Base-by-base conservation (phyloP, 306 rosid genomes). In the Lathyrus aphaca region DNA sequence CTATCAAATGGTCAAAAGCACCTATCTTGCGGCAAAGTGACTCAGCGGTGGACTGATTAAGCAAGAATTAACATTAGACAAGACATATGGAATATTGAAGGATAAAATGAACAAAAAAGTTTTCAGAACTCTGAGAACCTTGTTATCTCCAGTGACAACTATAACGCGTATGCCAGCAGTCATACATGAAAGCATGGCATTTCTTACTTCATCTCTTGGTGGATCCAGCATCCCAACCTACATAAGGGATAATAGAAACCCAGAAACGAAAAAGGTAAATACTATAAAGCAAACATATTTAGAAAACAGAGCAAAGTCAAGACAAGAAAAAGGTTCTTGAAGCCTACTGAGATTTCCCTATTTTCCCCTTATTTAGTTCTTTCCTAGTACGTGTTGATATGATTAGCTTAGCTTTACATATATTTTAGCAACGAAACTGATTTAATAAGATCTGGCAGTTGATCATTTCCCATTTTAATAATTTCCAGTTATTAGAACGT, bases 141-240 rank as follows among this genome's bases (percentile, higher is more conserved):
- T 94, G 89, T 91, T 94, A 80, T 94, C 99, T 46, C 99, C 99
- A 5, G 99, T 94, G 68, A 94, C 96, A 76, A 94, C 97, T n/a
- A 94, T 94, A 81, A 94, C 99, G 4, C 99, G 99, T 70, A 94
- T 94, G 69, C 99, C 99, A 37, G 99, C 99, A 58, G 89, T 88
- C 95, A 88, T 94, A 78, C 99, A 94, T 35, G 96, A 74, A 77
- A 90, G 81, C 96, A 94, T 90, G 55, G 99, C 97, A 76, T 83
- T 87, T 86, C 87, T 85, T 78, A 94, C 99, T 88, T 94, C 99
- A 76, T 85, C 99, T 75, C 99, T 84, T 23, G 99, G 99, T 82
- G 97, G 99, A 87, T 94, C 99, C 75, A 82, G 94, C 97, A 94
- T 90, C 81, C 98, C 98, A 66, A 90, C 92, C 98, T 93, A 82